A percentile compares a stretch with the other conserved stretches of the same genome.
phyloP scores from a whole-genome alignment of 257 asterid species.

The Solanum chilense region DNA sequence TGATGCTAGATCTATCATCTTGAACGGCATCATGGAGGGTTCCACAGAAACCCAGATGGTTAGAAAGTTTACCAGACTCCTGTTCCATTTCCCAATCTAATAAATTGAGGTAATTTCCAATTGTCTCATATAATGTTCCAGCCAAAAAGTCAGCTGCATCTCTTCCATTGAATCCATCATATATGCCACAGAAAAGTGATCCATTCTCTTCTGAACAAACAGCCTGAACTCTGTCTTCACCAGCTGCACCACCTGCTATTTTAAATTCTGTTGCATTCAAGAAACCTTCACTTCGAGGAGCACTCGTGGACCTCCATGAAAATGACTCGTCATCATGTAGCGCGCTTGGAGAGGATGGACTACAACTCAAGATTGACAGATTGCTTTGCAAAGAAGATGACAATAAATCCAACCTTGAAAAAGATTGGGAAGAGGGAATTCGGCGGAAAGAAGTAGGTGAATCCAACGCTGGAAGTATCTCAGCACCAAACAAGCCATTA shows the following conservation, averaged over 20 bases:
- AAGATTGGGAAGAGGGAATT: conserved; percentile 66
- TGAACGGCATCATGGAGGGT: background rate
- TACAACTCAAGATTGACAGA: conserved; percentile 68
- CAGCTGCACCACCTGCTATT: conserved; percentile 98
- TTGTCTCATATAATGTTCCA: conserved; percentile 69
- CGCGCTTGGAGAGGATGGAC: conserved; percentile 70
- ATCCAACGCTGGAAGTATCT: conserved; percentile 75
- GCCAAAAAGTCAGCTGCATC: conserved; percentile 98
- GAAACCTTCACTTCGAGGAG: conserved; percentile 56
- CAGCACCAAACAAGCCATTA: conserved; percentile 81
- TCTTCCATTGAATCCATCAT: conserved; percentile 90
- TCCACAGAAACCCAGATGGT: background rate
- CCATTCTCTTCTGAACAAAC: conserved; percentile 94
- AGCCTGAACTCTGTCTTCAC: conserved; percentile 96
- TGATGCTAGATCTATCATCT: background rate
- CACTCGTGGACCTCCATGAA: conserved; percentile 42
- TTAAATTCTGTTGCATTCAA: conserved; percentile 61
- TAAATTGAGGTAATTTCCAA: conserved; percentile 50
- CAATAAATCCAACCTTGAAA: conserved; percentile 50
- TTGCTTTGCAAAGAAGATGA: conserved; percentile 73
- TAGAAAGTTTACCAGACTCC: conserved; percentile 16
- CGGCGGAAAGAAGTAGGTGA: conserved; percentile 84
- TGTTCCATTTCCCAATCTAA: conserved; percentile 52
- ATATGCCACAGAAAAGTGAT: conserved; percentile 83
- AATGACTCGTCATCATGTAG: conserved; percentile 38